These are phyloP conservation scores for Heimioporus sp. DNA, from an alignment of 768 basidiomycete genomes.

Conservation along the genomic window DNA sequence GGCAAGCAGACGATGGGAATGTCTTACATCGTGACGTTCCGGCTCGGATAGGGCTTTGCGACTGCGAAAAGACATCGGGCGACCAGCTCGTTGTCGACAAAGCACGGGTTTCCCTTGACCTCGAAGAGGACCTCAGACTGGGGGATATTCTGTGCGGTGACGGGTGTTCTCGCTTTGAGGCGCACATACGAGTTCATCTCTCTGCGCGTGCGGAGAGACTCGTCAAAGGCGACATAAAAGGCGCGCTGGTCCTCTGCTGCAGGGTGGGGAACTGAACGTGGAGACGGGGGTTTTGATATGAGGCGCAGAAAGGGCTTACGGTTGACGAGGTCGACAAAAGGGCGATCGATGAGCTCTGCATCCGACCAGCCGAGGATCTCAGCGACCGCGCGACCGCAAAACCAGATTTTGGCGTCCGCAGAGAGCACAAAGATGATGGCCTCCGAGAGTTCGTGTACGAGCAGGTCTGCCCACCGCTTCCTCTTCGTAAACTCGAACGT, in stretches of 20 bases:
- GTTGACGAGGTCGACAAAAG: constrained; percentile 64
- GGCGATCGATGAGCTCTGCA: constrained; percentile 65
- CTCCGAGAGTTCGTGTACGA: constrained; percentile 74
- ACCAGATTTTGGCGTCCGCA: constrained; percentile 58
- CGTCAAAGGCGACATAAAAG: constrained; percentile 49
- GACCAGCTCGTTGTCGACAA: constrained; percentile 33
- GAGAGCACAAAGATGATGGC: constrained; percentile 69
- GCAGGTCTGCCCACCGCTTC: constrained; percentile 83
- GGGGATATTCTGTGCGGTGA: constrained; percentile 21
- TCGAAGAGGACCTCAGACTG: constrained; percentile 64
- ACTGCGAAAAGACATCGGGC: constrained; percentile 70
- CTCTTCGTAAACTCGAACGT: constrained; percentile 83
- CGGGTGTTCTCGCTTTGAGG: constrained; percentile 48
- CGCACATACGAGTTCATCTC: constrained; percentile 61
- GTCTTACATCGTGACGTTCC: constrained; percentile 66
- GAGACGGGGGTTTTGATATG: neutral
- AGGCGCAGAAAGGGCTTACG: constrained; percentile 37
- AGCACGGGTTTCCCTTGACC: constrained; percentile 63
- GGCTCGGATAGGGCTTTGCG: constrained; percentile 75
- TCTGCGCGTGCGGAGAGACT: constrained; percentile 46
- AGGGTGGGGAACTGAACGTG: neutral
- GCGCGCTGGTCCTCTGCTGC: constrained; percentile 55
- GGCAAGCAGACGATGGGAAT: neutral
- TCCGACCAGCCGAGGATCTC: constrained; percentile 80
- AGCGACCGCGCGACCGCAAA: constrained; percentile 63